These are phyloP conservation scores for Anisogramma anomala DNA, from an alignment of 2,329 filamentous ascomycete species.

Conservation along the genomic window DNA sequence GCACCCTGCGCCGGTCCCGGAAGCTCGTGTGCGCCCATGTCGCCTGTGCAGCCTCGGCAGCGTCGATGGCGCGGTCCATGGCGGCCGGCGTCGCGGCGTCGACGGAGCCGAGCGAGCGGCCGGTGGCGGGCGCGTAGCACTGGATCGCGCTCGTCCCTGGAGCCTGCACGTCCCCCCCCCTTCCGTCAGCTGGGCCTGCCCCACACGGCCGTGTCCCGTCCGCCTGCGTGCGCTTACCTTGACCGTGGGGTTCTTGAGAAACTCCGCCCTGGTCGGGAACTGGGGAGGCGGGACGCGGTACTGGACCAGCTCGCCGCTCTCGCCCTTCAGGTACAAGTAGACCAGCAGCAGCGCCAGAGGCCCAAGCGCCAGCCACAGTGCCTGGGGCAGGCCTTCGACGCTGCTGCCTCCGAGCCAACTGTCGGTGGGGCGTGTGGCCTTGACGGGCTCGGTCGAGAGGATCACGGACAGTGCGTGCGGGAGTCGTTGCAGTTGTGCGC, in stretches of 20 bases:
- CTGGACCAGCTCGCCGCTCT: slow-evolving; percentile 33
- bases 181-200: background rate
- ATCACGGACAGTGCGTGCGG: slow-evolving; percentile 5
- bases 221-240: slow-evolving; percentile 32
- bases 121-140: slow-evolving; percentile 84
- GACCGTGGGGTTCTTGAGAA: slow-evolving; percentile 48
- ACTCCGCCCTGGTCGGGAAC: slow-evolving; percentile 43
- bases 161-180: slow-evolving; percentile 31
- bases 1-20: slow-evolving; percentile 61
- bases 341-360: slow-evolving; percentile 4
- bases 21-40: slow-evolving; percentile 73
- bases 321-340: slow-evolving; percentile 14
- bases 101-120: slow-evolving; percentile 66
- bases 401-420: background rate
- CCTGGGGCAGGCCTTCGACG: slow-evolving; percentile 1
- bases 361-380: slow-evolving; percentile 7
- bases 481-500: slow-evolving; percentile 7
- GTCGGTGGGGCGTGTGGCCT: slow-evolving; percentile 4
- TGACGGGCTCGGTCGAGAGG: background rate
- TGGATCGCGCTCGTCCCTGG: slow-evolving; percentile 57
- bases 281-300: slow-evolving; percentile 55
- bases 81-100: slow-evolving; percentile 64
- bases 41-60: slow-evolving; percentile 61
- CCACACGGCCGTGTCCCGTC: background rate
- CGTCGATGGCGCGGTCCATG: slow-evolving; percentile 67